Evolutionary conservation across 805 yeast species (phyloP), one percentile per base, ranked within the genome.

Genomic region (Candida insectalens): DNA sequence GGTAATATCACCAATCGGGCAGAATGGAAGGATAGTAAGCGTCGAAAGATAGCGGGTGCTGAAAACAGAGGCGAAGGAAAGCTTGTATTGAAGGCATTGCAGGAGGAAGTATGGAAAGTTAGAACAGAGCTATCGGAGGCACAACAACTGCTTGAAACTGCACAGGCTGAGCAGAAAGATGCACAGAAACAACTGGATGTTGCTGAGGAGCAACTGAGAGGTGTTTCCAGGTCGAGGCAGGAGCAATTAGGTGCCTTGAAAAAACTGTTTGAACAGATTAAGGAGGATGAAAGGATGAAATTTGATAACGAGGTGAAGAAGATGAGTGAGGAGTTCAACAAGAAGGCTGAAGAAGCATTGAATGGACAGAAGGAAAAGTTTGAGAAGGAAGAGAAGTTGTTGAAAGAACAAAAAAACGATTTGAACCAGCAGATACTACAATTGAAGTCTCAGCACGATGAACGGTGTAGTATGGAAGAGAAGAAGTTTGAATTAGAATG

Each of bases 281-380:
- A 56, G 14, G 32, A 60, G 19, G 55, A 53, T 16, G 55, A 57
- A 8, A 47, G 45, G 20, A 7, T 22, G 27, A 58, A 45, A 3
- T 63, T 59, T 36, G 44, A 50, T 14, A 23, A 39, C 0, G 55
- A 65, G n/a, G 35, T 50, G 5, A 45, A 46, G 9, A 14, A 26
- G 8, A 25, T 51, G 19, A 43, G 47, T 21, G 29, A 32, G 3
- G 30, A 36, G 6, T 46, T 41, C 29, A 44, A 46, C 14, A 12
- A 26, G 1, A 40, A 44, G 43, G 58, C 72, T 2, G 70, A 69
- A 27, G 36, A 45, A 1, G 39, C 66, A 5, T 56, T 67, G 22
- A 44, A 55, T 5, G 47, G 47, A 12, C 64, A 62, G 34, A 56
- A 58, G 4, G 45, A 45, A 14, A 46, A 53, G 26, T 49, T 53